These are phyloP conservation scores for Epichloe sibirici DNA, from an alignment of 2,329 filamentous ascomycete genomes.

Conservation along the genomic window DNA sequence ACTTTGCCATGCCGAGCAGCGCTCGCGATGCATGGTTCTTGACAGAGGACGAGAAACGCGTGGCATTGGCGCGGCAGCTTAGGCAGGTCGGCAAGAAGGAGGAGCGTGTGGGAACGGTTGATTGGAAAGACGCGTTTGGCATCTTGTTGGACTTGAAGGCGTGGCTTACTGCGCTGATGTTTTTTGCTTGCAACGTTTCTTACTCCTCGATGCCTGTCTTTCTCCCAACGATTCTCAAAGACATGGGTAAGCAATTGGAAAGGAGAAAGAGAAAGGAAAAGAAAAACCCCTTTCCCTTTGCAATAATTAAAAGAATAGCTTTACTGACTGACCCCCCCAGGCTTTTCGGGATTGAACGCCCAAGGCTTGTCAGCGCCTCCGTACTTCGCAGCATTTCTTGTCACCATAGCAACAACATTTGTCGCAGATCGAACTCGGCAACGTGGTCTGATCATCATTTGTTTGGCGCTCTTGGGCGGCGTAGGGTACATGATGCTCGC, in stretches of 20 bases:
- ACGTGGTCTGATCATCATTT: constrained; percentile 5
- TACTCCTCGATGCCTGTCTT: constrained; percentile 18
- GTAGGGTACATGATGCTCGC: constrained; percentile 6
- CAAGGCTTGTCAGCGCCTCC: constrained; percentile 12
- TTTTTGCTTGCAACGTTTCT: constrained; percentile 16
- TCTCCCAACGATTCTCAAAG: constrained; percentile 12
- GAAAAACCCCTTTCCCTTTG: too few species aligned
- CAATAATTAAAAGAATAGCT: too few species aligned
- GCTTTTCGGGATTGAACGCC: constrained; percentile 9
- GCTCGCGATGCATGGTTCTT: constrained; percentile 9
- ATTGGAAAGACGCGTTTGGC: constrained; percentile 17
- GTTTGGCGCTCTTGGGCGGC: constrained; percentile 5
- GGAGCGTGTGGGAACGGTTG: constrained; percentile 2
- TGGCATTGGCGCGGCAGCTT: constrained; percentile 5
- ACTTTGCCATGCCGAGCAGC: constrained; percentile 15
- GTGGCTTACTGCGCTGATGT: constrained; percentile 15
- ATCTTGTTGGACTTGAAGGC: constrained; percentile 23
- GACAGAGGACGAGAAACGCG: constrained; percentile 9
- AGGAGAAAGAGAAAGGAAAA: background rate
- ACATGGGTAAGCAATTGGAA: constrained; percentile 4
- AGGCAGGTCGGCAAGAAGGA: constrained; percentile 3
- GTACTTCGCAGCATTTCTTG: constrained; percentile 8
- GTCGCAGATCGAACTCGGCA: constrained; percentile 9
- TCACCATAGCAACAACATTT: constrained; percentile 8
- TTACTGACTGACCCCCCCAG: background rate